phyloP scores from a whole-genome alignment of 2,329 filamentous ascomycete genomes.

The Colletotrichum sp. region DNA sequence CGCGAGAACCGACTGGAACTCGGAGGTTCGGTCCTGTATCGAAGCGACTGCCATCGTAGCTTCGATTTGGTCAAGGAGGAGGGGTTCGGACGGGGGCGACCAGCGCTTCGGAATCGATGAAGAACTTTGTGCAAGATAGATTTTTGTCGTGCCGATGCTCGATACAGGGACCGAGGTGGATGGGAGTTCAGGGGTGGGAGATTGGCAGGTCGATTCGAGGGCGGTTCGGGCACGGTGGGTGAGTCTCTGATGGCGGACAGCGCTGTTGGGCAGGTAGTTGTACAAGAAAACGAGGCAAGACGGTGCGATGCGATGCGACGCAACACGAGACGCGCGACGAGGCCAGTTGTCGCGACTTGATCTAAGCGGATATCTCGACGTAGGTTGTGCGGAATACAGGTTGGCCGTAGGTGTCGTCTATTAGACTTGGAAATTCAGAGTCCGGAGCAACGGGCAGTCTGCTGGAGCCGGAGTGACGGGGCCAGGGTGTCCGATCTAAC shows the following conservation, averaged over 20 bases:
- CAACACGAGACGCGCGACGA: neutral
- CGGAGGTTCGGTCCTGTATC: slow-evolving; percentile 94
- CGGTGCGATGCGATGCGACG: neutral
- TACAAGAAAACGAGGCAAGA: neutral
- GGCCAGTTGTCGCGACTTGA: neutral
- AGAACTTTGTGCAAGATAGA: neutral
- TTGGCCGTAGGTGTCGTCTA: neutral
- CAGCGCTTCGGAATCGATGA: neutral
- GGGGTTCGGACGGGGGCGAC: neutral
- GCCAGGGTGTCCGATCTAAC: slow-evolving; percentile 21
- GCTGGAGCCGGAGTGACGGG: neutral
- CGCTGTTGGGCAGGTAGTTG: neutral
- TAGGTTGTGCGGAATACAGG: neutral
- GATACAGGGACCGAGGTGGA: neutral
- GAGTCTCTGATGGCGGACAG: neutral
- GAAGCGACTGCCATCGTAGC: slow-evolving; percentile 68
- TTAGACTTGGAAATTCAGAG: neutral
- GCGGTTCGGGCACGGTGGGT: neutral
- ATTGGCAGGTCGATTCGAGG: neutral
- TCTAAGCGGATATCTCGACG: neutral
- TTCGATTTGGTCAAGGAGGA: neutral
- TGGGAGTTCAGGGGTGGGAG: neutral
- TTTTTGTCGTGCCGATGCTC: neutral
- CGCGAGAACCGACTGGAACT: slow-evolving; percentile 90
- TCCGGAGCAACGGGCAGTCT: neutral